These are phyloP conservation scores for Tranzscheliella williamsii DNA, from an alignment of 1,284 basidiomycete species.

Conservation along the genomic window DNA sequence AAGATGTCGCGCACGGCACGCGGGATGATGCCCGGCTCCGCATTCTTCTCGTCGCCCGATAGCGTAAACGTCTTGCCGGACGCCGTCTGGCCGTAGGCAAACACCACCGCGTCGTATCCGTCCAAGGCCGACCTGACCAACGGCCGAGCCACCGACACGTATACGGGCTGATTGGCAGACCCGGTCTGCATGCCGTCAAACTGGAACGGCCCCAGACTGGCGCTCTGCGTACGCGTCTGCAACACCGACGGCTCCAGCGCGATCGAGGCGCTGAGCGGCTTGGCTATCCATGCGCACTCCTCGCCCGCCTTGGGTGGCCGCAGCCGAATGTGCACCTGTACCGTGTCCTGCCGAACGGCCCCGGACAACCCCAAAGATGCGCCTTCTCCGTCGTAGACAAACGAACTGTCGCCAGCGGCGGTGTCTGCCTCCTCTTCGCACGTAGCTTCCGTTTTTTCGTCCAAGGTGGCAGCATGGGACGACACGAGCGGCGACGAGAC, in stretches of 20 bases:
- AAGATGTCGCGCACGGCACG: constrained; percentile 57
- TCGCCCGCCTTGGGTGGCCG: constrained; percentile 39
- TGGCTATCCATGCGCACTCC: constrained; percentile 50
- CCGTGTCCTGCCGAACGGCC: constrained; percentile 16
- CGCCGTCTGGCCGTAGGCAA: constrained; percentile 62
- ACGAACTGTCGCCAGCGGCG: constrained; percentile 39
- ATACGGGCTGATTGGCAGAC: constrained; percentile 80
- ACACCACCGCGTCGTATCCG: constrained; percentile 55
- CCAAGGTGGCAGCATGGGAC: not conserved
- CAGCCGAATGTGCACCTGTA: constrained; percentile 48
- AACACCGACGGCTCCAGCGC: constrained; percentile 41
- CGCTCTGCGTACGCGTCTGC: constrained; percentile 23
- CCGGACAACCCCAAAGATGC: too few relatives aligned
- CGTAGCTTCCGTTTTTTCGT: not conserved
- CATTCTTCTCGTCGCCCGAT: constrained; percentile 58
- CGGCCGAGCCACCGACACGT: constrained; percentile 78
- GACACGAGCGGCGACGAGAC: not conserved
- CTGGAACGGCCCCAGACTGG: constrained; percentile 43
- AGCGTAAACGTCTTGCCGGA: constrained; percentile 55
- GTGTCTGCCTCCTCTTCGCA: not conserved
- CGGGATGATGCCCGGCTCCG: constrained; percentile 62
- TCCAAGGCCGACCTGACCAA: constrained; percentile 68
- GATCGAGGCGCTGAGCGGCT: constrained; percentile 23
- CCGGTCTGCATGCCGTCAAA: constrained; percentile 76
- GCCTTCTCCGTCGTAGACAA: constrained; percentile 19